Evolutionary conservation across 2,329 filamentous ascomycete genomes (phyloP).

Genomic region (Colletotrichum melonis): DNA sequence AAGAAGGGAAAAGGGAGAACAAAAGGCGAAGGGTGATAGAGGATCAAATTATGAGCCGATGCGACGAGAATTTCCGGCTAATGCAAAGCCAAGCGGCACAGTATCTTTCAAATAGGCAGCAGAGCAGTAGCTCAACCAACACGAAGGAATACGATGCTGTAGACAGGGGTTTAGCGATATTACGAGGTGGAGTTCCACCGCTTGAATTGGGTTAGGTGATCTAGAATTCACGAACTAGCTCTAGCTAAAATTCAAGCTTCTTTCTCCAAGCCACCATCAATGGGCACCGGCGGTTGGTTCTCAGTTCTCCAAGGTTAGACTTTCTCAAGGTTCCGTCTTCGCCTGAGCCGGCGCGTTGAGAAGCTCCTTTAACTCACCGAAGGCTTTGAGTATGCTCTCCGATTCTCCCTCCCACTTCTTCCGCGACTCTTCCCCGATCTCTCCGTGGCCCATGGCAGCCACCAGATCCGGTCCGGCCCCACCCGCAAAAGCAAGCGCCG

Average conservation of each 20-base stretch:
- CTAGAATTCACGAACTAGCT: not conserved
- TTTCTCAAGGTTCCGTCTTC: not conserved
- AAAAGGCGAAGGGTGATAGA: not conserved
- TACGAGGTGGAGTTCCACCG: conserved; percentile 4
- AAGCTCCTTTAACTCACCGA: conserved; percentile 42
- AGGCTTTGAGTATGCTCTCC: conserved; percentile 38
- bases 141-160: not conserved
- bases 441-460: conserved; percentile 39
- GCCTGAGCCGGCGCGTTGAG: conserved; percentile 25
- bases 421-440: conserved; percentile 37
- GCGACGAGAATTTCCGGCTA: not conserved
- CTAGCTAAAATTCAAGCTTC: conserved; percentile 1
- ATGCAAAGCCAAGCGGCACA: conserved; percentile 12
- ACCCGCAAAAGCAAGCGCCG: conserved; percentile 43
- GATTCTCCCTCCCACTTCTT: conserved; percentile 39
- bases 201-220: not conserved
- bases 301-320: not conserved
- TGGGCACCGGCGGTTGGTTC: not conserved
- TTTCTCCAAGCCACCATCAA: not conserved
- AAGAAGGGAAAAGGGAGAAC: not conserved
- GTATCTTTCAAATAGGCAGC: conserved; percentile 10
- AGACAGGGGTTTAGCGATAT: conserved; percentile 23
- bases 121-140: not conserved
- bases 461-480: conserved; percentile 37
- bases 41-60: not conserved